These are phyloP conservation scores for Parietaria judaica DNA, from an alignment of 306 rosid genomes.

Conservation along the genomic window DNA sequence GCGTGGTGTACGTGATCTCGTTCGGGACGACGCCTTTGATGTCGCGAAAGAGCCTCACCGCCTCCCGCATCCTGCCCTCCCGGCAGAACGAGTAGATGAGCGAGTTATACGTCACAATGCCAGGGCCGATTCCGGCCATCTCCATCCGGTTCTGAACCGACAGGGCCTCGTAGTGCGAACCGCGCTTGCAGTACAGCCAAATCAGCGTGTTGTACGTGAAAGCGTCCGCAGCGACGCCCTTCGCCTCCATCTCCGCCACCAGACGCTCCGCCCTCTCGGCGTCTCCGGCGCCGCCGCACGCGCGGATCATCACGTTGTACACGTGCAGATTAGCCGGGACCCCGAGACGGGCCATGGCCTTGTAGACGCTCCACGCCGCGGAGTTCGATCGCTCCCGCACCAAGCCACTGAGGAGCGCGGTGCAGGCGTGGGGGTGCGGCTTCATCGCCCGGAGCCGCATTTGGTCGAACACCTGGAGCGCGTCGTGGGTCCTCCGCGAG, in stretches of 20 bases:
- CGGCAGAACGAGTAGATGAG: constrained; percentile 68
- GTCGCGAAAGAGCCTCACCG: constrained; percentile 60
- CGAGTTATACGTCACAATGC: constrained; percentile 69
- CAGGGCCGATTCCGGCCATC: constrained; percentile 62
- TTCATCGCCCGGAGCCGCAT: constrained; percentile 46
- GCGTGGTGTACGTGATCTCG: constrained; percentile 68
- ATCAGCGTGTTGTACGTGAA: constrained; percentile 81
- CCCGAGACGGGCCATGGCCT: constrained; percentile 45
- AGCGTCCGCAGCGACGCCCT: constrained; percentile 58
- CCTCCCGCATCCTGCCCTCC: constrained; percentile 88
- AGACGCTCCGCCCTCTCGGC: constrained; percentile 54
- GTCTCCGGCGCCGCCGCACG: constrained; percentile 74
- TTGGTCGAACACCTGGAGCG: constrained; percentile 66
- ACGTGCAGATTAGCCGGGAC: constrained; percentile 53
- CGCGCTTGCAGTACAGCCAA: constrained; percentile 52
- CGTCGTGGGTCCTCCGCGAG: constrained; percentile 56
- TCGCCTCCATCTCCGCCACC: constrained; percentile 61
- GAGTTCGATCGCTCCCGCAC: constrained; percentile 52
- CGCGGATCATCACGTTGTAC: constrained; percentile 77
- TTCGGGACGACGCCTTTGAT: constrained; percentile 53
- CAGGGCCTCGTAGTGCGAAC: constrained; percentile 82
- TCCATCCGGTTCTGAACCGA: constrained; percentile 68
- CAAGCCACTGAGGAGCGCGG: constrained; percentile 68
- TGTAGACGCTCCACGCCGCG: constrained; percentile 66
- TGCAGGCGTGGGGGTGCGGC: constrained; percentile 78